phyloP scores from a whole-genome alignment of 2,329 filamentous ascomycete species.

The Ascochyta rabiei region DNA sequence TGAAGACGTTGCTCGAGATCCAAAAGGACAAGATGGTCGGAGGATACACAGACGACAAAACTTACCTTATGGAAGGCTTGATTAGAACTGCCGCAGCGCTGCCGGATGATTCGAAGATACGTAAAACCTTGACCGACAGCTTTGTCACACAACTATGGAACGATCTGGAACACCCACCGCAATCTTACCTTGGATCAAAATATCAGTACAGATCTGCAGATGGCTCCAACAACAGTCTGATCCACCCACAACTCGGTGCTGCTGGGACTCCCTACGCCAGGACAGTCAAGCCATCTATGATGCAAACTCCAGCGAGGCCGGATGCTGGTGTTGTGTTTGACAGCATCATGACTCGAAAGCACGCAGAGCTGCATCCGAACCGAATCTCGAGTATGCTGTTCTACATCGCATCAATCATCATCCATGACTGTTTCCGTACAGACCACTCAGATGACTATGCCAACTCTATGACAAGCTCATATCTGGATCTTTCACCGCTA shows the following conservation, averaged over 20 bases:
- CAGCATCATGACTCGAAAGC: constrained; percentile 66
- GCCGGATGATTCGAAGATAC: constrained; percentile 48
- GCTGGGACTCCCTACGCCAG: constrained; percentile 73
- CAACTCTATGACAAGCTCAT: constrained; percentile 72
- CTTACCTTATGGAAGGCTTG: constrained; percentile 65
- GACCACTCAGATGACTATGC: constrained; percentile 64
- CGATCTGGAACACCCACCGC: constrained; percentile 56
- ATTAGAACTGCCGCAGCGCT: constrained; percentile 56
- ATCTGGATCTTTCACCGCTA: constrained; percentile 74
- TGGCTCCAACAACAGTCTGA: constrained; percentile 62
- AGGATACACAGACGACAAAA: constrained; percentile 64
- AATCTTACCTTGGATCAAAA: constrained; percentile 52
- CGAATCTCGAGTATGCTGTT: constrained; percentile 78
- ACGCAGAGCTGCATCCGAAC: constrained; percentile 70
- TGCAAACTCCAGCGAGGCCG: constrained; percentile 65
- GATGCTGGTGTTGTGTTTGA: constrained; percentile 73
- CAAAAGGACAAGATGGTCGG: constrained; percentile 52
- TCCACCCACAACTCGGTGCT: constrained; percentile 67
- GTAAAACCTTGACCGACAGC: constrained; percentile 50
- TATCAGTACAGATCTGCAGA: constrained; percentile 57
- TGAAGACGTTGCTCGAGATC: constrained; percentile 47
- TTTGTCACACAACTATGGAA: constrained; percentile 57
- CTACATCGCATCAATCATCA: constrained; percentile 73
- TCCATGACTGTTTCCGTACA: constrained; percentile 68
- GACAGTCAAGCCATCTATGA: constrained; percentile 63